Percentiles rank a stretch among this genome's conserved stretches.
phyloP scores from a whole-genome alignment of 495 filamentous ascomycete species.

The Aspergillus campestris region DNA sequence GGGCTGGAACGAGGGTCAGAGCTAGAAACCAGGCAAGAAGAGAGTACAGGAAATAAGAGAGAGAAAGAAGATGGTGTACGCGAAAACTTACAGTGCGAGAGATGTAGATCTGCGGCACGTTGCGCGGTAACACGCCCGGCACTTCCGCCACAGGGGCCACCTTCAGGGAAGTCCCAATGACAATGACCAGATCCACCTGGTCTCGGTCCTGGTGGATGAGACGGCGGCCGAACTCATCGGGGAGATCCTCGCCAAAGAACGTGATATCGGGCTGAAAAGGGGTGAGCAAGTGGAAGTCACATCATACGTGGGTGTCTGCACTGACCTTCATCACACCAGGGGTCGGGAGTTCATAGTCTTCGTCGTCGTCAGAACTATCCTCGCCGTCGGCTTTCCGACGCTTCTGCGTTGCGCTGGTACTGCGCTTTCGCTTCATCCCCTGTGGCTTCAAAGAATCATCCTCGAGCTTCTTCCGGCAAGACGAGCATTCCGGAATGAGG shows the following conservation, averaged over 20 bases:
- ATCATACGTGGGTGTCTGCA: not conserved
- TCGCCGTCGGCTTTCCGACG: conserved; percentile 44
- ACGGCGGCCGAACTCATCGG: conserved; percentile 73
- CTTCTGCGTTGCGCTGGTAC: conserved; percentile 47
- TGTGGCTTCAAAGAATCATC: conserved; percentile 33
- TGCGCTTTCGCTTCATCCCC: conserved; percentile 69
- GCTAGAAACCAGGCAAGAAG: not conserved
- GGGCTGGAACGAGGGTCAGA: conserved; percentile 34
- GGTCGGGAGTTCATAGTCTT: conserved; percentile 59
- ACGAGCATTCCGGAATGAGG: conserved; percentile 49
- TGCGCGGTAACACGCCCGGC: conserved; percentile 63
- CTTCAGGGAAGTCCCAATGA: conserved; percentile 94
- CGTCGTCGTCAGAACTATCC: conserved; percentile 65
- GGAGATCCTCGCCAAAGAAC: conserved; percentile 75
- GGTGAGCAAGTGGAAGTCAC: conserved; percentile 2
- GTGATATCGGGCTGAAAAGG: conserved; percentile 72
- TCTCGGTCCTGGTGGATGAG: conserved; percentile 71
- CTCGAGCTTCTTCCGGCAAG: conserved; percentile 30
- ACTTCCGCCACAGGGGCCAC: conserved; percentile 93
- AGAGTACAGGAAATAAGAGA: conserved; percentile 6
- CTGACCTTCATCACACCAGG: conserved; percentile 85
- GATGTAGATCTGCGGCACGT: conserved; percentile 92
- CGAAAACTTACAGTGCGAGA: conserved; percentile 57
- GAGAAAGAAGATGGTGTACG: not conserved
- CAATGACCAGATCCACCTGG: conserved; percentile 82